A percentile compares a stretch with the other conserved stretches of the same genome.
Evolutionary conservation across 306 rosid species (phyloP).

Genomic region (Rubus idaeus): DNA sequence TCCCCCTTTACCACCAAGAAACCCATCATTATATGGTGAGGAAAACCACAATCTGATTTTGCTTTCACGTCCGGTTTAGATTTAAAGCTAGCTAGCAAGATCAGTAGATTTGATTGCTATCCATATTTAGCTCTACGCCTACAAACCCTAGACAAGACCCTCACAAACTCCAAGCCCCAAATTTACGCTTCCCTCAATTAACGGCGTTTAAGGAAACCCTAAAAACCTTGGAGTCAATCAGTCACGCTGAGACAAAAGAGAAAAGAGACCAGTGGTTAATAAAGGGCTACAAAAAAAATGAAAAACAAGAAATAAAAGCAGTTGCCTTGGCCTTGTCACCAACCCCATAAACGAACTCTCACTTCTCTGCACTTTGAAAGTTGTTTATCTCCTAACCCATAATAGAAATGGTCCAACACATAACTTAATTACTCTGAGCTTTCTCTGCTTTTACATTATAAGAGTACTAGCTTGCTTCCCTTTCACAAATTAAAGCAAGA

Average conservation of each 20-base stretch:
- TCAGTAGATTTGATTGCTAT: neutral
- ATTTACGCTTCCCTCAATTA: neutral
- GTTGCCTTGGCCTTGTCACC: constrained; percentile 53
- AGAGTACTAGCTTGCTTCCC: neutral
- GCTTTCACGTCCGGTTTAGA: neutral
- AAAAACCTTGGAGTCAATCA: neutral
- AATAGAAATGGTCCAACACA: constrained; percentile 40
- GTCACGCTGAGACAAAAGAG: neutral
- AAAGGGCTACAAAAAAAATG: neutral
- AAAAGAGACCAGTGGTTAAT: neutral
- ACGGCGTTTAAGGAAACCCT: neutral
- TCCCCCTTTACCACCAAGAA: neutral
- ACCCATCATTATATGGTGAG: constrained; percentile 1
- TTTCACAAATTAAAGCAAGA: neutral
- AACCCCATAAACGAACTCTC: constrained; percentile 48
- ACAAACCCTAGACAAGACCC: constrained; percentile 12
- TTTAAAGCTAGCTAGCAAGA: neutral
- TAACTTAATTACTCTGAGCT: constrained; percentile 14
- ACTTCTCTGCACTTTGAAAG: constrained; percentile 57
- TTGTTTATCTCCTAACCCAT: constrained; percentile 50
- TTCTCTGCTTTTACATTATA: neutral
- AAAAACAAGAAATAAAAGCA: neutral
- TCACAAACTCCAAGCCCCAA: constrained; percentile 1
- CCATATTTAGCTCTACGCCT: neutral
- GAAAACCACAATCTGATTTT: constrained; percentile 1